These are phyloP conservation scores for Ustilago tritici DNA, from an alignment of 1,284 basidiomycete genomes.

Conservation along the genomic window DNA sequence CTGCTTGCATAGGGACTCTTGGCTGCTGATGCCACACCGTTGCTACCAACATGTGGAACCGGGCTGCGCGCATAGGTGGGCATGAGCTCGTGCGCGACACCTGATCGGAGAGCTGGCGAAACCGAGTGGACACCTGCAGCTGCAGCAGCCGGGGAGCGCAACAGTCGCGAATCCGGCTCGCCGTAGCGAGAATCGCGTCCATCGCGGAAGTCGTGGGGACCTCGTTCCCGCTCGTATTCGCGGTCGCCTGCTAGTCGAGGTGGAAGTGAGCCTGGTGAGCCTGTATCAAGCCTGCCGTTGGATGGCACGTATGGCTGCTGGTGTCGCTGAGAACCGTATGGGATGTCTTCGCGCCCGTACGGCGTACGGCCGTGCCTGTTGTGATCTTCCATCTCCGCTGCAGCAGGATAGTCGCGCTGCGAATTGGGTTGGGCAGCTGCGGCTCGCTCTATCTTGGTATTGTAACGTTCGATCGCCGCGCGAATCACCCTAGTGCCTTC, in stretches of 20 bases:
- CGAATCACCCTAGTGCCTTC: conserved; percentile 59
- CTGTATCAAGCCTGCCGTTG: conserved; percentile 21
- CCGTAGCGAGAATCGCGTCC: conserved; percentile 20
- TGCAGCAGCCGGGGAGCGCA: conserved; percentile 25
- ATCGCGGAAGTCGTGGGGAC: conserved; percentile 18
- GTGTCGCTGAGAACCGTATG: conserved; percentile 24
- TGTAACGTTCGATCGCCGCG: conserved; percentile 36
- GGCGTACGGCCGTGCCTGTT: conserved; percentile 5
- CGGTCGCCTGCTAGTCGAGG: conserved; percentile 23
- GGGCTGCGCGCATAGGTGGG: conserved; percentile 27
- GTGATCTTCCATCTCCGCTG: conserved; percentile 16
- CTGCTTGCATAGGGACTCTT: conserved; percentile 22
- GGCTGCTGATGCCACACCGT: conserved; percentile 11
- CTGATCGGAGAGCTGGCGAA: conserved; percentile 27
- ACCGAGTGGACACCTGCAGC: conserved; percentile 12
- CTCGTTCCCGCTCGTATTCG: conserved; percentile 34
- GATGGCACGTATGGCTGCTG: conserved; percentile 32
- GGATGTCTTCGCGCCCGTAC: conserved; percentile 22
- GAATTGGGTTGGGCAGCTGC: conserved; percentile 3
- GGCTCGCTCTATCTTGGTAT: conserved; percentile 22
- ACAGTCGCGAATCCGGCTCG: conserved; percentile 16
- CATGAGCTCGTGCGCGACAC: conserved; percentile 24
- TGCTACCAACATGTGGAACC: conserved; percentile 15
- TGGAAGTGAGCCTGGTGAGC: conserved; percentile 27
- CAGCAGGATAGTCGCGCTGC: conserved; percentile 13